These are phyloP conservation scores for Glycine tomentella DNA, from an alignment of 306 rosid genomes.

Conservation along the genomic window DNA sequence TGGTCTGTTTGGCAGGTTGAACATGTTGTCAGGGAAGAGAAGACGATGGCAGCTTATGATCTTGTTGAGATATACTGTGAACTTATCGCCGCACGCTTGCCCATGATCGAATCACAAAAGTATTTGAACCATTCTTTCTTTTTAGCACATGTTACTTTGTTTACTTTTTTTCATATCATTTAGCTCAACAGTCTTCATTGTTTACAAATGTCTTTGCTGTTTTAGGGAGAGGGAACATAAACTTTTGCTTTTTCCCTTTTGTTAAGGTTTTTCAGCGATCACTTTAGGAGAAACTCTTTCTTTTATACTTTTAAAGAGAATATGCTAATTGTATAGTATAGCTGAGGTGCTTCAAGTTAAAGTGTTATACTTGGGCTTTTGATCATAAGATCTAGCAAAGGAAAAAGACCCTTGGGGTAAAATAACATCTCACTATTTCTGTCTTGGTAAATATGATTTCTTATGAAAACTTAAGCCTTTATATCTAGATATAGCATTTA, in stretches of 20 bases:
- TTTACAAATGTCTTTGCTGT: too few species aligned
- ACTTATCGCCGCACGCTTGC: slow-evolving; percentile 83
- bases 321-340: background rate
- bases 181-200: background rate
- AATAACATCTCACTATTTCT: slow-evolving; percentile 24
- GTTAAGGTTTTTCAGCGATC: slow-evolving; percentile 28
- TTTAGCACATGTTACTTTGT: slow-evolving; percentile 3
- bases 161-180: background rate
- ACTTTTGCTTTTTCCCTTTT: too few species aligned
- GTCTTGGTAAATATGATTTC: slow-evolving; percentile 2
- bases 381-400: background rate
- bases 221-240: too few species aligned
- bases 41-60: slow-evolving; percentile 83
- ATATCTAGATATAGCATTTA: slow-evolving; percentile 26
- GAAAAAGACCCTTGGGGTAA: slow-evolving; percentile 27
- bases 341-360: slow-evolving; percentile 16
- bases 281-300: background rate
- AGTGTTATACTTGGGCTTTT: too few species aligned
- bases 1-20: slow-evolving; percentile 69
- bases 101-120: slow-evolving; percentile 94
- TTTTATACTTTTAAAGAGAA: slow-evolving; percentile 20
- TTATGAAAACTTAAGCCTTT: background rate
- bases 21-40: slow-evolving; percentile 95
- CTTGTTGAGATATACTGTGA: slow-evolving; percentile 93
- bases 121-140: slow-evolving; percentile 47